Evolutionary conservation across 176 grass and related monocot species (phyloP), one percentile per base, ranked within the genome.

Genomic region (Luzula sylvatica): DNA sequence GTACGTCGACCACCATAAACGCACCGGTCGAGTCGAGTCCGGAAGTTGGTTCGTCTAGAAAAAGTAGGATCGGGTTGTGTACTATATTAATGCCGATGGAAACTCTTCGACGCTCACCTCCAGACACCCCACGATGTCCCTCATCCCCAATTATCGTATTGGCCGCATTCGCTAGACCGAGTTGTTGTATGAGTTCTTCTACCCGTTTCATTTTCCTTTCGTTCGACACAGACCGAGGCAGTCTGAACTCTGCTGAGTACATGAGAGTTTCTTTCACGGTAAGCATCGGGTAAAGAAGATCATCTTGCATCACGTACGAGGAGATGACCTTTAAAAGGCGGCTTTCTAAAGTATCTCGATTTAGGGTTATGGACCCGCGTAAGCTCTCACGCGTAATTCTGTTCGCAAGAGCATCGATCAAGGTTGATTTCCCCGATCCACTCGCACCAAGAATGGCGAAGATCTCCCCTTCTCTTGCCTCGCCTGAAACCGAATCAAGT

Each of bases 131-230:
- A 54, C 87, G 81, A 11, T 73, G 77, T 8, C 55, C 73, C 73
- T 93, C 87, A 49, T 93, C 87, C 19, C 87, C 87, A 54, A 93
- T 93, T 74, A 93, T 93, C 71, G 87, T 93, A 32, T 86, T 69
- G 14, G 70, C 70, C 11, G 87, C 81, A 14, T 43, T 19, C 40
- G 57, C 69, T 13, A 93, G 73, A 13, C 81, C 81, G 16, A 93
- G 81, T 67, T 93, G 87, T n/a, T 78, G 66, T 69, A 93, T 75
- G 18, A 93, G 87, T 28, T 63, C 73, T 46, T 82, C 46, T 43
- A 93, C 81, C 17, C 87, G 77, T 62, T 45, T 78, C 24, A 59
- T 43, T 77, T 93, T 93, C 52, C 66, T 86, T 26, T 74, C 55
- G 7, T 47, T 16, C 3, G 87, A 52, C 22, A 93, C 23, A 13